Base-by-base conservation (phyloP, 73 alveolate genomes). In the Halteria grandinella region DNA sequence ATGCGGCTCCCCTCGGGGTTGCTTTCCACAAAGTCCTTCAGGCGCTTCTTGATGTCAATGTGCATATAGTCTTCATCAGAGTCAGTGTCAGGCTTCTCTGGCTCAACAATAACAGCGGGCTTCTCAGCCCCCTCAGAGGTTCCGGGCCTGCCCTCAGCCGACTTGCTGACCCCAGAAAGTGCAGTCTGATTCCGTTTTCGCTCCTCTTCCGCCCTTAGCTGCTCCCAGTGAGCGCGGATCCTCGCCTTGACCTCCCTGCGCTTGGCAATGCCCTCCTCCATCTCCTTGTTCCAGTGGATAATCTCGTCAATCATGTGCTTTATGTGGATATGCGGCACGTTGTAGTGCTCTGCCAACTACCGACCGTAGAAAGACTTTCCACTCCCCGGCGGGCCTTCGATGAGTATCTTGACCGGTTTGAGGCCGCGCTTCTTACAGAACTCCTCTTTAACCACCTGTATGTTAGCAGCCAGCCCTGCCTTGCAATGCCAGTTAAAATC, bases 361-460 rank as follows among this genome's bases (percentile, higher is more conserved):
- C 77, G 83, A 1, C 92, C 91, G 66, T 59, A 79, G 72, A 53
- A 83, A 53, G 94, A 69, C 76, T 94, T 94, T 8, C 99, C 99
- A 7, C 96, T 62, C 15, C 90, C 93, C 2, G 99, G 99, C 0
- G 99, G 99, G 18, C 99, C 99, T 24, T 93, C 85, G 14, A 91
- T 78, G 58, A 92, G 71, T 8, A 91, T 85, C 69, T 92, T 91
- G 37, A 94, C 72, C 36, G 96, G 95, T 43, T 79, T 77, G 52
- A 94, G 73, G 31, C 93, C 93, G 24, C 97, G 34, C 55, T 78
- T 83, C 55, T 89, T 72, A 77, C 83, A 77, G 87, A 91, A 94
- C 88, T 94, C 98, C 66, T 78, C 84, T 52, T 92, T 86, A 39
- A 91, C 91, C 55, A 55, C 77, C 54, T 54, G 90, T 3, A 79